phyloP scores from a whole-genome alignment of 192 early-diverging fungal genomes.

The Chytriomyces sp. region DNA sequence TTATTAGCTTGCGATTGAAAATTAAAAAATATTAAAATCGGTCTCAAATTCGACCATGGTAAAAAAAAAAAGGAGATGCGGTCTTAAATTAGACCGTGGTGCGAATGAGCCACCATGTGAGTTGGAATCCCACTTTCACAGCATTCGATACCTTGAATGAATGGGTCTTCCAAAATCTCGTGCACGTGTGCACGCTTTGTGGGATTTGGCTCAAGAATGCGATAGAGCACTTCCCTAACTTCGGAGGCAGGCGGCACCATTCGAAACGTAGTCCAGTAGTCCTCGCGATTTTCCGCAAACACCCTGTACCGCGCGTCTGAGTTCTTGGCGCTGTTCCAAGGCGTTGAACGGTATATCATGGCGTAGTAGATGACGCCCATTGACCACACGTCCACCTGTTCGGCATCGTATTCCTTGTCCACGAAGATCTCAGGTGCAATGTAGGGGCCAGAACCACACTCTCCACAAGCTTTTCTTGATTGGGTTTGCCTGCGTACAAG shows the following conservation, averaged over 20 bases:
- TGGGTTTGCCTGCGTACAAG: conserved; percentile 67
- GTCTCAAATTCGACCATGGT: too few relatives aligned
- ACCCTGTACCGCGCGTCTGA: conserved; percentile 38
- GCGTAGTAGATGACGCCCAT: conserved; percentile 72
- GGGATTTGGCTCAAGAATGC: conserved; percentile 33
- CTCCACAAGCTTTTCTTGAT: conserved; percentile 63
- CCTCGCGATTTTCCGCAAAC: neutral
- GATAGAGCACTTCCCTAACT: conserved; percentile 46
- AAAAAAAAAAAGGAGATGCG: neutral
- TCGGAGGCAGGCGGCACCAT: conserved; percentile 56
- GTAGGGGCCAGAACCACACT: conserved; percentile 91
- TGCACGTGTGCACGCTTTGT: conserved; percentile 9
- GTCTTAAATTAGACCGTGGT: neutral
- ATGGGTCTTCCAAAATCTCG: conserved; percentile 29
- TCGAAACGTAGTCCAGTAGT: neutral
- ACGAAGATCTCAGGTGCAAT: conserved; percentile 87
- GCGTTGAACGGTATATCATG: conserved; percentile 51
- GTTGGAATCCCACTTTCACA: conserved; percentile 5
- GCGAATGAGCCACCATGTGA: neutral
- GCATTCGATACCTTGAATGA: conserved; percentile 15
- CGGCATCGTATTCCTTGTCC: conserved; percentile 76
- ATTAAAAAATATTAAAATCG: too few relatives aligned
- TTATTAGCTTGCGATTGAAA: too few relatives aligned
- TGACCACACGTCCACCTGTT: conserved; percentile 87
- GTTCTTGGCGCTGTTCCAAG: conserved; percentile 40